Percentiles rank a stretch among this genome's conserved stretches.
Conservation (phyloP, 441 rosid species). For the Syzygium syzygioides region DNA sequence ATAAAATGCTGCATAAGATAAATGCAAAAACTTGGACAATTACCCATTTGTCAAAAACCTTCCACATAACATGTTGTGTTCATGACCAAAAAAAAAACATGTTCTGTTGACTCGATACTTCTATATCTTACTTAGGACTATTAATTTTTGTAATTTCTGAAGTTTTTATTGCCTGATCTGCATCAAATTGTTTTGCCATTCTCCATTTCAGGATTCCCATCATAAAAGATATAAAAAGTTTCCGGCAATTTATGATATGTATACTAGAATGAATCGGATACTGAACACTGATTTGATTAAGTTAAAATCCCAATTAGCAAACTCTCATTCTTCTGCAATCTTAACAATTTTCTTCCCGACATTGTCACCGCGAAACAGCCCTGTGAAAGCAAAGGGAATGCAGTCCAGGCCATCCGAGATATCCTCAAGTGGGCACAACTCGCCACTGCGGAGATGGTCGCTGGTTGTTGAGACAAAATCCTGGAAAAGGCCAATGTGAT, state of each 20-base stretch:
- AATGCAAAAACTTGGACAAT: background rate
- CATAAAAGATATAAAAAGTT: background rate
- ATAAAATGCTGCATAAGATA: background rate
- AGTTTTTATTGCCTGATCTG: background rate
- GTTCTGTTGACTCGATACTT: background rate
- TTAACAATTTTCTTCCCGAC: conserved; percentile 49
- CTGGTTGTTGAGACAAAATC: conserved; percentile 37
- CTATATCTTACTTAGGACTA: background rate
- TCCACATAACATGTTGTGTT: background rate
- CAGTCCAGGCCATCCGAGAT: conserved; percentile 40
- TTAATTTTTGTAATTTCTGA: background rate
- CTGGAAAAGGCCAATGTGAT: conserved; percentile 16
- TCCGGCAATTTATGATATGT: background rate
- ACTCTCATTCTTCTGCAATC: conserved; percentile 27
- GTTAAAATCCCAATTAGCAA: background rate
- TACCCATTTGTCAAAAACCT: background rate
- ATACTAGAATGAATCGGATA: background rate
- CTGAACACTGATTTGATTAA: background rate
- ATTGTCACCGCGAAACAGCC: conserved; percentile 39
- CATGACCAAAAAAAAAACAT: no score
- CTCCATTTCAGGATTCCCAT: background rate
- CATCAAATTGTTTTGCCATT: background rate
- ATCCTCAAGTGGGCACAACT: conserved; percentile 33
- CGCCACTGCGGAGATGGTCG: conserved; percentile 26
- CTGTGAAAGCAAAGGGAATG: conserved; percentile 41